Evolutionary conservation across 176 grass and related monocot species (phyloP).

Genomic region (Eremochloa ophiuroides): DNA sequence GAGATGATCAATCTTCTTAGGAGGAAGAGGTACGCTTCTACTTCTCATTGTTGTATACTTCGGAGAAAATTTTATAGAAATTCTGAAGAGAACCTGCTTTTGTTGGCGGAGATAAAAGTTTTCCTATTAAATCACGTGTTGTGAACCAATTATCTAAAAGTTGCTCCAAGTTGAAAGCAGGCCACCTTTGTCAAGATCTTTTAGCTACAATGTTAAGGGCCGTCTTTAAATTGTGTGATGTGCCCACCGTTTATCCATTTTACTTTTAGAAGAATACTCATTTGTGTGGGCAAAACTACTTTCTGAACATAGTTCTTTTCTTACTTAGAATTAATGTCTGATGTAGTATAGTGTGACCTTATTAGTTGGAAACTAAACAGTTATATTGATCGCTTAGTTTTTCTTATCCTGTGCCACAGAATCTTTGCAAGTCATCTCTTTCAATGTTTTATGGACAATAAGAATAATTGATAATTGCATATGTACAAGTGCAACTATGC

Average conservation of each 20-base stretch:
- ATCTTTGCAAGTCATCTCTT: not conserved
- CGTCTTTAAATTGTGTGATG: conserved; percentile 9
- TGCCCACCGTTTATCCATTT: not conserved
- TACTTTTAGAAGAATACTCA: not conserved
- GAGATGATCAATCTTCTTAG: conserved; percentile 38
- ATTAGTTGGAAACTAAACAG: conserved; percentile 6
- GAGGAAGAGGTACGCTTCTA: conserved; percentile 46
- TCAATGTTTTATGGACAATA: not conserved
- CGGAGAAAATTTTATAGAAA: conserved; percentile 6
- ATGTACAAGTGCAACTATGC: not conserved
- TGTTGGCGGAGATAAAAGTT: conserved; percentile 10
- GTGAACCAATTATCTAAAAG: no score
- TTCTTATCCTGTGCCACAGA: not conserved
- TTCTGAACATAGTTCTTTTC: not conserved
- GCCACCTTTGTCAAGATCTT: not conserved
- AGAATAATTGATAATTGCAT: not conserved
- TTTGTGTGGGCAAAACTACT: not conserved
- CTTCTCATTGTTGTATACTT: conserved; percentile 15
- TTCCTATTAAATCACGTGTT: conserved; percentile 21
- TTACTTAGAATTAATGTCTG: not conserved
- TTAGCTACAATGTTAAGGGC: conserved; percentile 3
- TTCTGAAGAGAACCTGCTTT: conserved; percentile 30
- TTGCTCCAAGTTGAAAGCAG: conserved; percentile 17
- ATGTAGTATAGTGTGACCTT: not conserved
- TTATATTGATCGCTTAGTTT: not conserved